A percentile compares a stretch with the other conserved stretches of the same genome.
Evolutionary conservation across 805 yeast species (phyloP).

Genomic region (Schizosaccharomyces cryophilus): DNA sequence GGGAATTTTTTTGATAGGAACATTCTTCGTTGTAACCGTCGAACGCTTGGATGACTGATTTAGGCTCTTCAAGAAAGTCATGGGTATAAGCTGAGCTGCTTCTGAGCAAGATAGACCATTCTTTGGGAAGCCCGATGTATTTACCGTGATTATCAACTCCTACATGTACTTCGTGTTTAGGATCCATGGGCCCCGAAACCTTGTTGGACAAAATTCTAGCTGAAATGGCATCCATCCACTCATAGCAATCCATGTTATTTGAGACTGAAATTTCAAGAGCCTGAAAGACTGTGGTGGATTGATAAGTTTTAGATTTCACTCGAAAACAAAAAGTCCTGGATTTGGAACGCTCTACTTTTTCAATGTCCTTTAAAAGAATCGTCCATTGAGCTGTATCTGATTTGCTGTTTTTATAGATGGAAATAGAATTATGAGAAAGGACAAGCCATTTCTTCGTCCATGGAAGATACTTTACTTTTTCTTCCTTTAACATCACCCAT

Average conservation of each 20-base stretch:
- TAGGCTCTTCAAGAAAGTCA: slow-evolving; percentile 79
- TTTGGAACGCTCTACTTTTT: slow-evolving; percentile 42
- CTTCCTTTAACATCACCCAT: slow-evolving; percentile 83
- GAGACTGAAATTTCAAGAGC: slow-evolving; percentile 55
- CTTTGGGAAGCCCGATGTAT: slow-evolving; percentile 76
- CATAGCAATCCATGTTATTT: slow-evolving; percentile 52
- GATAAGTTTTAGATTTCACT: slow-evolving; percentile 13
- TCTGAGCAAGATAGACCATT: slow-evolving; percentile 65
- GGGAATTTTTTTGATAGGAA: too few relatives aligned
- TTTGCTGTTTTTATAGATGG: slow-evolving; percentile 30
- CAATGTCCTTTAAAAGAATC: slow-evolving; percentile 28
- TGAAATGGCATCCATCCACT: slow-evolving; percentile 73
- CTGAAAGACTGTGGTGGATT: slow-evolving; percentile 23
- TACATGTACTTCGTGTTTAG: slow-evolving; percentile 87
- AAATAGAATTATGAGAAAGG: slow-evolving; percentile 47
- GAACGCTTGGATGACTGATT: slow-evolving; percentile 77
- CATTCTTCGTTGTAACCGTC: slow-evolving; percentile 32
- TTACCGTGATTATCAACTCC: slow-evolving; percentile 74
- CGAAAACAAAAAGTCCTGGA: slow-evolving; percentile 51
- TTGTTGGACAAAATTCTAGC: slow-evolving; percentile 16
- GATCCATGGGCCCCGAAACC: slow-evolving; percentile 82
- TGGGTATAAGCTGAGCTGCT: slow-evolving; percentile 71
- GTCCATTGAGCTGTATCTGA: slow-evolving; percentile 5
- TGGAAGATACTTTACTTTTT: slow-evolving; percentile 64
- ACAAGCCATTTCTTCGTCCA: slow-evolving; percentile 82